Evolutionary conservation across 2,329 filamentous ascomycete species (phyloP).

Genomic region (Aspergillus proliferans): DNA sequence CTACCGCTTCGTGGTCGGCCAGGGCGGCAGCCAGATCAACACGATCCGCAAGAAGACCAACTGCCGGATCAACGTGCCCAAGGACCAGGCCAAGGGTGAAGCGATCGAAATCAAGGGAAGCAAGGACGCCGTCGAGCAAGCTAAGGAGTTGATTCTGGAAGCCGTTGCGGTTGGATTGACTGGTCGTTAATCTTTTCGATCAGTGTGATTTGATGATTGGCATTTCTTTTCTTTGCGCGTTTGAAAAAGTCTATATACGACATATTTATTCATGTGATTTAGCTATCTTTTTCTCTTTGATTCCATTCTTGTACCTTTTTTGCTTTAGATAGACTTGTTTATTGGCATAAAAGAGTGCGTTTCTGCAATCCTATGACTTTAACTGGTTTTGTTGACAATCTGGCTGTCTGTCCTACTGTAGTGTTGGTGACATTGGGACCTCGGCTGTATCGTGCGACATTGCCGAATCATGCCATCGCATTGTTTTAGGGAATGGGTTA

Average conservation of each 20-base stretch:
- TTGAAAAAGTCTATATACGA: background rate
- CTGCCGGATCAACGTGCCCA: conserved; percentile 89
- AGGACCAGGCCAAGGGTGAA: conserved; percentile 66
- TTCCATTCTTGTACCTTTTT: conserved; percentile 3
- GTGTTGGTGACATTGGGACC: too few species aligned
- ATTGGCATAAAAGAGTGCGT: too few species aligned
- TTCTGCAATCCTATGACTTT: too few species aligned
- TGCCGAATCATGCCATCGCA: too few species aligned
- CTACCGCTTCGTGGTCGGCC: conserved; percentile 85
- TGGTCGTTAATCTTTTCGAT: conserved; percentile 7
- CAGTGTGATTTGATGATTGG: conserved; percentile 9
- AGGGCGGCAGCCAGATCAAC: conserved; percentile 86
- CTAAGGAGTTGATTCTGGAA: conserved; percentile 80
- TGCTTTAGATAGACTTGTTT: too few species aligned
- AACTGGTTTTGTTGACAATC: too few species aligned
- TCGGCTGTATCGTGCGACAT: too few species aligned
- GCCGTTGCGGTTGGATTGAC: conserved; percentile 55
- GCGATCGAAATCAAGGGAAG: conserved; percentile 85
- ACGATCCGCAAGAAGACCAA: conserved; percentile 84
- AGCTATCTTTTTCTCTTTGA: background rate
- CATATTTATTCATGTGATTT: background rate
- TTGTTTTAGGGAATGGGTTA: too few species aligned
- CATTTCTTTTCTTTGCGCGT: conserved; percentile 1
- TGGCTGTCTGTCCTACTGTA: too few species aligned
- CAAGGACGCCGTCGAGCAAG: conserved; percentile 74